A percentile compares a stretch with the other conserved stretches of the same genome.
phyloP scores from a whole-genome alignment of 257 asterid genomes.

The Capsicum pubescens region DNA sequence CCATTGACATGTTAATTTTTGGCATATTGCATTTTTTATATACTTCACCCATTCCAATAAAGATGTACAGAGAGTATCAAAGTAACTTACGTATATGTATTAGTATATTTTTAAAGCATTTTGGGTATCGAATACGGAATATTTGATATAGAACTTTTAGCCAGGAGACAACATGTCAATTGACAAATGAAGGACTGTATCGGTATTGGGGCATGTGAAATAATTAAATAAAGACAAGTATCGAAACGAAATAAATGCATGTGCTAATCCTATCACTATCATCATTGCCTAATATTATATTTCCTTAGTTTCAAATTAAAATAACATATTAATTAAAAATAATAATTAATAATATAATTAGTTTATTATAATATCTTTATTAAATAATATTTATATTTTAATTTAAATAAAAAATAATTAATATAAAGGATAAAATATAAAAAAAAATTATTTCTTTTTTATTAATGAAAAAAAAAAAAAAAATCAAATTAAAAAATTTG shows the following conservation, averaged over 20 bases:
- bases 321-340: too few species aligned
- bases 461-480: too few species aligned
- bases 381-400: too few species aligned
- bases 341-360: too few species aligned
- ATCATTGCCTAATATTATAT: not conserved
- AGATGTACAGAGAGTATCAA: not conserved
- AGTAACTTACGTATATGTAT: not conserved
- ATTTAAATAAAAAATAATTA: too few species aligned
- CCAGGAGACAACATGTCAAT: not conserved
- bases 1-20: not conserved
- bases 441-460: too few species aligned
- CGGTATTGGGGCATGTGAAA: not conserved
- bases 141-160: not conserved
- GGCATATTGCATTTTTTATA: not conserved
- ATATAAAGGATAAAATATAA: too few species aligned
- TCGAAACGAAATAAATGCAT: slow-evolving; percentile 3
- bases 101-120: too few species aligned
- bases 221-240: slow-evolving; percentile 12
- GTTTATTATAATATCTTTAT: too few species aligned
- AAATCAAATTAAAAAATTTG: too few species aligned
- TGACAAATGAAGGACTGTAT: not conserved
- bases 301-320: too few species aligned
- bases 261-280: not conserved
- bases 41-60: not conserved
- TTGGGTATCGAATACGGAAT: not conserved